Conservation (phyloP, 2,329 filamentous ascomycete genomes). For the Aspergillus fructus region DNA sequence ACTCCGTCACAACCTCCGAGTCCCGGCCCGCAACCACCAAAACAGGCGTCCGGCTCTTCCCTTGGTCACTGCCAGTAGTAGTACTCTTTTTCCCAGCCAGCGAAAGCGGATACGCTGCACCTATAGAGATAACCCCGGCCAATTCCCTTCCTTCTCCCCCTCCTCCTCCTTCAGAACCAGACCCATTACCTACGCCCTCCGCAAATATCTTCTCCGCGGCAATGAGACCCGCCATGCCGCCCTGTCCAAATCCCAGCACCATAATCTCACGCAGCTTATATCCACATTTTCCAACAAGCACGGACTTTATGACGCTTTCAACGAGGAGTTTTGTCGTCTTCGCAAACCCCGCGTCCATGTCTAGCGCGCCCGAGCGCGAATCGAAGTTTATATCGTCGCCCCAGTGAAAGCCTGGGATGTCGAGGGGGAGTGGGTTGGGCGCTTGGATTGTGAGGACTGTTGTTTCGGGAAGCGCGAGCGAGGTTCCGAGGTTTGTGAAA, state of each 20-base stretch:
- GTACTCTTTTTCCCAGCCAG: constrained; percentile 26
- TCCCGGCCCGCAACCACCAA: constrained; percentile 43
- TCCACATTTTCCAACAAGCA: constrained; percentile 57
- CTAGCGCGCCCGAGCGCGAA: constrained; percentile 52
- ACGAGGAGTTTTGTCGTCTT: constrained; percentile 50
- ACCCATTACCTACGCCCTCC: background rate
- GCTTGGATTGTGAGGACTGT: constrained; percentile 73
- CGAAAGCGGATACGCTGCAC: constrained; percentile 42
- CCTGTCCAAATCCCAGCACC: constrained; percentile 67
- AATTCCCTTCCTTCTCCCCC: constrained; percentile 19
- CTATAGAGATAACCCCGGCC: constrained; percentile 43
- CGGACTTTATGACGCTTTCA: constrained; percentile 51
- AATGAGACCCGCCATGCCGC: constrained; percentile 62
- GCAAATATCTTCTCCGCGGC: constrained; percentile 48
- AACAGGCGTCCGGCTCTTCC: constrained; percentile 43
- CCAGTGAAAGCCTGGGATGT: constrained; percentile 68
- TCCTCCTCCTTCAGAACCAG: constrained; percentile 1
- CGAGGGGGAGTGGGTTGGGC: constrained; percentile 66
- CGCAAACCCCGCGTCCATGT: constrained; percentile 62
- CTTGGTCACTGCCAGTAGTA: constrained; percentile 4
- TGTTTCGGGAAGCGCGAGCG: constrained; percentile 73
- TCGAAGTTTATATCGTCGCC: constrained; percentile 64
- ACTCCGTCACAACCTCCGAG: constrained; percentile 57
- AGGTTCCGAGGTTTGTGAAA: constrained; percentile 68
- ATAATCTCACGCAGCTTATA: constrained; percentile 62